Evolutionary conservation across 2,329 filamentous ascomycete species (phyloP).

Genomic region (Sporothrix euskadiensis): DNA sequence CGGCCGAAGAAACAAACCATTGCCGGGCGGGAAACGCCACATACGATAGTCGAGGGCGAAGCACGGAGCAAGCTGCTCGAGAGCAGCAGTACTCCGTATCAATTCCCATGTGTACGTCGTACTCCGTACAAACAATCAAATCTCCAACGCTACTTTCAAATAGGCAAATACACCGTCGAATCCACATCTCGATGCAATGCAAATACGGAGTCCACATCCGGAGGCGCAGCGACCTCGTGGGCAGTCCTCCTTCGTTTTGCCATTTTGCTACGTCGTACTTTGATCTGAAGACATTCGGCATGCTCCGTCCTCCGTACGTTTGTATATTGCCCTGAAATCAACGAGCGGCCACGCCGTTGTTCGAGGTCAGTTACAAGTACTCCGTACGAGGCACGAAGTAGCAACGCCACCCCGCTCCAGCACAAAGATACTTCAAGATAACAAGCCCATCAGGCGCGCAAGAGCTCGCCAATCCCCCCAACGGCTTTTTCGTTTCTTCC

Average conservation of each 20-base stretch:
- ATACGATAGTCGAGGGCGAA: background rate
- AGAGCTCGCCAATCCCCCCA: background rate
- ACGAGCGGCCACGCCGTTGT: slow-evolving; percentile 3
- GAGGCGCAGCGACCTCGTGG: background rate
- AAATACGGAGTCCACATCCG: background rate
- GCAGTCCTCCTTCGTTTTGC: background rate
- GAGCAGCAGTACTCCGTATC: background rate
- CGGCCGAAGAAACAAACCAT: background rate
- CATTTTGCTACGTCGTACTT: background rate
- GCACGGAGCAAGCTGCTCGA: background rate
- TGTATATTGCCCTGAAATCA: background rate
- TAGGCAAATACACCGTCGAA: background rate
- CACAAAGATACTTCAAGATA: background rate
- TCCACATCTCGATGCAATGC: background rate
- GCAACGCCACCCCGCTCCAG: background rate
- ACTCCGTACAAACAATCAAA: background rate
- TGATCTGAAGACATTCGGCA: background rate
- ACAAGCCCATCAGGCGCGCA: background rate
- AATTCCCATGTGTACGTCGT: background rate
- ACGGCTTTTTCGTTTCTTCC: background rate
- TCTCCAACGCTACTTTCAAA: slow-evolving; percentile 1
- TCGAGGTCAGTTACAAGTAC: background rate
- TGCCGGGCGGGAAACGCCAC: background rate
- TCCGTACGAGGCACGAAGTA: background rate
- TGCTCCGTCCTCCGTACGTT: background rate